These are phyloP conservation scores for Candida tropicalis DNA, from an alignment of 1,139 yeast species.

Conservation along the genomic window DNA sequence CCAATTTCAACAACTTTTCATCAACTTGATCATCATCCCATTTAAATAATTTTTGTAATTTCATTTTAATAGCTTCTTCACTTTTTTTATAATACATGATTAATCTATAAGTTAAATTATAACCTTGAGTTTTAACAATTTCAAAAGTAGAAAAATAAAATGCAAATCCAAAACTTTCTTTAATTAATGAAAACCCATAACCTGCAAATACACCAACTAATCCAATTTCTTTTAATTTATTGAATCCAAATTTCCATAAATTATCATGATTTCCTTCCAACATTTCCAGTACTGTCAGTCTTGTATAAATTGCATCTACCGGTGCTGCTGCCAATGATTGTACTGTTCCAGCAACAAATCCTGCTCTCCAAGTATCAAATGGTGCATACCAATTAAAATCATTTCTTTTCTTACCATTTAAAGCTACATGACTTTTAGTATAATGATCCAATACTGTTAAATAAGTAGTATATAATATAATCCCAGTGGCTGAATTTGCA, in stretches of 20 bases:
- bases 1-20: slow-evolving; percentile 31
- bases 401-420: background rate
- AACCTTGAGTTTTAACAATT: slow-evolving; percentile 70
- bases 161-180: slow-evolving; percentile 87
- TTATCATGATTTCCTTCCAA: slow-evolving; percentile 69
- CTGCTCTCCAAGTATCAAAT: slow-evolving; percentile 73
- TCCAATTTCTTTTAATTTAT: slow-evolving; percentile 74
- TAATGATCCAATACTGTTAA: slow-evolving; percentile 50
- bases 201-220: slow-evolving; percentile 89
- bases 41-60: slow-evolving; percentile 24
- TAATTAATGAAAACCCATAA: slow-evolving; percentile 69
- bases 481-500: slow-evolving; percentile 86
- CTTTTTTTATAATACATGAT: slow-evolving; percentile 55
- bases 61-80: slow-evolving; percentile 26
- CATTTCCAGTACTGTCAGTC: slow-evolving; percentile 77
- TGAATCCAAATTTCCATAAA: slow-evolving; percentile 74
- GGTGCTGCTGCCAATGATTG: slow-evolving; percentile 96
- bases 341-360: slow-evolving; percentile 80
- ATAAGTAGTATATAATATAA: slow-evolving; percentile 82
- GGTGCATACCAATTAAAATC: slow-evolving; percentile 30
- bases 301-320: slow-evolving; percentile 83
- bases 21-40: slow-evolving; percentile 31
- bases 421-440: slow-evolving; percentile 16
- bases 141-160: slow-evolving; percentile 85
- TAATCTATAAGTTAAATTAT: slow-evolving; percentile 58